A percentile compares a stretch with the other conserved stretches of the same genome.
Conservation (phyloP, 805 yeast genomes). For the Suhomyces tanzawaensis region DNA sequence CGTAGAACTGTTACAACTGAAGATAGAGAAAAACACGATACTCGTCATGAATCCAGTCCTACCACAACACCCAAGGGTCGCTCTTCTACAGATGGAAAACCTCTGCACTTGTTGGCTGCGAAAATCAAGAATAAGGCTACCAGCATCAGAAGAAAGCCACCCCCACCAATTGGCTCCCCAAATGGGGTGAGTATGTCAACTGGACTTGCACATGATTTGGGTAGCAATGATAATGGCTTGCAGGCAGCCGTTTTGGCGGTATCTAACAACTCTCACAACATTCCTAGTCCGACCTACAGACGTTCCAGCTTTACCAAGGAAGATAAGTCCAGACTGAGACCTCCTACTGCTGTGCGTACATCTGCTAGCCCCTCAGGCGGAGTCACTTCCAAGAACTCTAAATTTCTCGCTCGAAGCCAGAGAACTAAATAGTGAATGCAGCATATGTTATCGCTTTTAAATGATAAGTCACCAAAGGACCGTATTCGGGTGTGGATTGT, state of each 20-base stretch:
- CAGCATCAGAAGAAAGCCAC: constrained; percentile 26
- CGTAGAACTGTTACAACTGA: constrained; percentile 6
- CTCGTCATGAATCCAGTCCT: background rate
- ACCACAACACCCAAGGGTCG: constrained; percentile 1
- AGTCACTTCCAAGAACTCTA: constrained; percentile 60
- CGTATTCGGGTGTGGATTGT: no score
- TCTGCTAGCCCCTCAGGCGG: constrained; percentile 8
- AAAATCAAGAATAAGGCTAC: constrained; percentile 15
- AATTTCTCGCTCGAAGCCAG: constrained; percentile 55
- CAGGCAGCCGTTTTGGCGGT: constrained; percentile 47
- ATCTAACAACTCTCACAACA: constrained; percentile 24
- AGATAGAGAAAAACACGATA: background rate
- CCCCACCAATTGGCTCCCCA: constrained; percentile 24
- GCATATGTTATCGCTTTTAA: no score
- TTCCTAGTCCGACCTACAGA: constrained; percentile 21
- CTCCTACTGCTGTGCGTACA: constrained; percentile 3
- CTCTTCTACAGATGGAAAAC: background rate
- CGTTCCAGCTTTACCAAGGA: constrained; percentile 40
- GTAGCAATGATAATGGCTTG: constrained; percentile 27
- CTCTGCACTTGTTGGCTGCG: constrained; percentile 13
- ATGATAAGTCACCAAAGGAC: no score
- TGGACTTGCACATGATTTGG: constrained; percentile 21
- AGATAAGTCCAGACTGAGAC: constrained; percentile 8
- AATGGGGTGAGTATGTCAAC: constrained; percentile 27
- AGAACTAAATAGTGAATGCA: constrained; percentile 42